Percentiles rank a stretch among this genome's conserved stretches.
Conservation (phyloP, 1,284 basidiomycete species). For the Moesziomyces sp. region DNA sequence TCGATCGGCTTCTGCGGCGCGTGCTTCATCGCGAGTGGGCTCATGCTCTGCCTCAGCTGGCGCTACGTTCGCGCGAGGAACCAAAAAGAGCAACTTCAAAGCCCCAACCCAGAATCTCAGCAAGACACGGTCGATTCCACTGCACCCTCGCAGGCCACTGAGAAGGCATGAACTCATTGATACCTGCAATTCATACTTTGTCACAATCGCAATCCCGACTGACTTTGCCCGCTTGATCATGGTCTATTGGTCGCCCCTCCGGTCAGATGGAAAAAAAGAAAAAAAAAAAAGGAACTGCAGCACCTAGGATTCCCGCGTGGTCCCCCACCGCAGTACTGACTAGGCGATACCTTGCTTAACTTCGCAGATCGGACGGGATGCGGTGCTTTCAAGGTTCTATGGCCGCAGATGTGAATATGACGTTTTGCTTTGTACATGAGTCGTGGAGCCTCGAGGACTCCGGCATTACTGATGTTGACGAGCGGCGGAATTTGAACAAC, state of each 20-base stretch:
- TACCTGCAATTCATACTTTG: background rate
- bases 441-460: background rate
- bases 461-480: background rate
- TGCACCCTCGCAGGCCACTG: background rate
- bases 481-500: background rate
- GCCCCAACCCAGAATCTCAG: background rate
- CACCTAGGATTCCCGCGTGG: conserved; percentile 84
- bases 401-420: conserved; percentile 73
- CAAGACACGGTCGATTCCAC: background rate
- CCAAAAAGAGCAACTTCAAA: conserved; percentile 12
- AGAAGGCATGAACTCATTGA: background rate
- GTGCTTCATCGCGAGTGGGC: conserved; percentile 59
- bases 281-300: conserved; percentile 73
- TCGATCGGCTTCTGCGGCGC: conserved; percentile 69
- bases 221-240: background rate
- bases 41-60: conserved; percentile 67
- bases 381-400: conserved; percentile 82
- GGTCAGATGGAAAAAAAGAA: too few species aligned
- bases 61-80: conserved; percentile 47
- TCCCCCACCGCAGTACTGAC: conserved; percentile 86
- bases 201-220: background rate
- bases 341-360: conserved; percentile 81
- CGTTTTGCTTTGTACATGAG: background rate
- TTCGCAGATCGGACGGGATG: conserved; percentile 84
- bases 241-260: too few species aligned